Base-by-base conservation (phyloP, 805 yeast species). In the Dipodascus albidus region DNA sequence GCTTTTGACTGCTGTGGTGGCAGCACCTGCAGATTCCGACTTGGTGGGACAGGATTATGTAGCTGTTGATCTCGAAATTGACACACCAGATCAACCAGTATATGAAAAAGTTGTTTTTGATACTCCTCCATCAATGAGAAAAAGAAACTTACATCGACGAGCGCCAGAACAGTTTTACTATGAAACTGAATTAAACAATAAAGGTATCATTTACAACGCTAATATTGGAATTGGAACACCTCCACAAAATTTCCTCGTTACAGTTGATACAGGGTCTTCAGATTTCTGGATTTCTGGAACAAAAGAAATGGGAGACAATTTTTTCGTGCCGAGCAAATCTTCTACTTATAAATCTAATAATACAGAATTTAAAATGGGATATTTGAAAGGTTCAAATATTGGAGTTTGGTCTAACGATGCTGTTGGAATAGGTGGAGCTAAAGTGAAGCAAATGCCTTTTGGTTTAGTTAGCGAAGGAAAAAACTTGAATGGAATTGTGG, bases 231-330 rank as follows among this genome's bases (percentile, higher is more conserved):
- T 85, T 14, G 90, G 91, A 3, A 76, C 87, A 0, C 75, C 81
- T 1, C 62, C 71, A 0, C 83, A 82, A 60, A 64, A 70, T 11
- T 69, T 83, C 2, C 70, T 70, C 3, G 79, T 82, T 3, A 64
- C 80, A 49, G 63, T 83, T 17, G 89, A 83, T 61, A 83, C 88
- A 1, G 89, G 88, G 2, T 82, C 87, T 0, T 74, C 85, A 0
- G 88, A 83, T 63, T 63, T 82, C 47, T 82, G 85, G 85, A 78
- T 82, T 21, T 68, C 44, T 11, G 44, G 20, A 6, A 38, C 44
- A 4, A 38, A 38, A 38, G 44, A 38, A 6, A 38, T 38, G 44
- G 44, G 44, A 4, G 44, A 38, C 6, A 4, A 11, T 17, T 38
- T 6, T 38, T 47, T 47, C 23, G 35, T 53, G 20, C 50, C 59